A percentile compares a stretch with the other conserved stretches of the same genome.
Evolutionary conservation across 2,329 filamentous ascomycete genomes (phyloP).

Genomic region (Apiospora sp.): DNA sequence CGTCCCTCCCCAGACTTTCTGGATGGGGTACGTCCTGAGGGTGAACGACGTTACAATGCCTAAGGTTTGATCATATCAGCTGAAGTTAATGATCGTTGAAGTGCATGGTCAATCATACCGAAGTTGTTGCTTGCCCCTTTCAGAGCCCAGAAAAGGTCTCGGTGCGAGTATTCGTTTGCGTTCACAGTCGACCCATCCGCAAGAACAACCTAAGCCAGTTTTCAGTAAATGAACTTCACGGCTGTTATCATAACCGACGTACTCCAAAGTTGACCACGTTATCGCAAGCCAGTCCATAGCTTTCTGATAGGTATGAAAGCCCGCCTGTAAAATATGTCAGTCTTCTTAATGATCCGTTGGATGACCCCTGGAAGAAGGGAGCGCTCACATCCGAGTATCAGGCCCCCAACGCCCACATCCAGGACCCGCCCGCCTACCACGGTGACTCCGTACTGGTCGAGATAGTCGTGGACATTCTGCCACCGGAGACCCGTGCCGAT

Average conservation of each 20-base stretch:
- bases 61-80: no score
- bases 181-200: not conserved
- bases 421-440: not conserved
- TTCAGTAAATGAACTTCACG: no score
- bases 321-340: not conserved
- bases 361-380: not conserved
- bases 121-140: conserved; percentile 29
- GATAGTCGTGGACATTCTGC: not conserved
- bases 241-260: no score
- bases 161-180: conserved; percentile 20
- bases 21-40: conserved; percentile 17
- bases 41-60: conserved; percentile 21
- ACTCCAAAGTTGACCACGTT: not conserved
- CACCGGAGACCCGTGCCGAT: not conserved
- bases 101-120: conserved; percentile 27
- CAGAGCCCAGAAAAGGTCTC: conserved; percentile 24
- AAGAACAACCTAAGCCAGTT: not conserved
- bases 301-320: not conserved
- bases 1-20: conserved; percentile 20
- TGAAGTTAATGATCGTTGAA: no score
- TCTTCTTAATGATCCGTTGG: no score
- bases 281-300: not conserved
- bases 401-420: not conserved
- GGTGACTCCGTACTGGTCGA: not conserved
- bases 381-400: not conserved